Conservation (phyloP, 805 yeast species). For the Wickerhamiella allomyrinae region DNA sequence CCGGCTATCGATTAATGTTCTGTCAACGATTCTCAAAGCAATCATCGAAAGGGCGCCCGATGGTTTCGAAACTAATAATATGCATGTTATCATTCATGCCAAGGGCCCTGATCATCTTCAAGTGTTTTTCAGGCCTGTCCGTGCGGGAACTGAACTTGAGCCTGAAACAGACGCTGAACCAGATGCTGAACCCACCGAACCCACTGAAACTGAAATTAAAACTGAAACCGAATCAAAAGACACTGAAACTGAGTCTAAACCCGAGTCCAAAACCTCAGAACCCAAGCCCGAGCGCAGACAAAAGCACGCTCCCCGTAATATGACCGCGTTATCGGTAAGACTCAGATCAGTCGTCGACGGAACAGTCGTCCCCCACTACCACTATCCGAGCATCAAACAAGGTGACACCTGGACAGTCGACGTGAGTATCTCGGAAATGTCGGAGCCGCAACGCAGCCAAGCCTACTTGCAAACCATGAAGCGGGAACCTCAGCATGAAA, state of each 20-base stretch:
- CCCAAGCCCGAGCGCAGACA: conserved; percentile 7
- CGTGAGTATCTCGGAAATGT: conserved; percentile 17
- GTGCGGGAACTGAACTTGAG: no score
- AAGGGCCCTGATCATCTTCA: conserved; percentile 16
- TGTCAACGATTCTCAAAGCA: conserved; percentile 33
- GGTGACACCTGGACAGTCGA: conserved; percentile 26
- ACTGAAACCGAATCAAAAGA: conserved; percentile 6
- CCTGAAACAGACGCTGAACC: conserved; percentile 19
- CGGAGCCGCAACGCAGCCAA: conserved; percentile 1
- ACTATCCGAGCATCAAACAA: conserved; percentile 19
- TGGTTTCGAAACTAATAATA: conserved; percentile 5
- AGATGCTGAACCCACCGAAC: conserved; percentile 15
- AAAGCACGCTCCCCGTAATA: conserved; percentile 13
- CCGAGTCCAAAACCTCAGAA: conserved; percentile 13
- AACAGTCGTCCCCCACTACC: conserved; percentile 9
- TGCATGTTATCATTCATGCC: conserved; percentile 16
- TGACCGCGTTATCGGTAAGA: conserved; percentile 13
- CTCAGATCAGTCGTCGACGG: conserved; percentile 16
- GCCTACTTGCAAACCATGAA: conserved; percentile 19
- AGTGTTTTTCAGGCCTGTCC: no score
- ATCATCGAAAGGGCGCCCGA: conserved; percentile 21
- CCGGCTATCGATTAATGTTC: conserved; percentile 39
- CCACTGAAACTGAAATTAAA: conserved; percentile 4
- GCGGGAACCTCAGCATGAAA: conserved; percentile 18
- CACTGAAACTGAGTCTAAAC: background rate